Base-by-base conservation (phyloP, 768 basidiomycete genomes). In the Cyathus striatus region DNA sequence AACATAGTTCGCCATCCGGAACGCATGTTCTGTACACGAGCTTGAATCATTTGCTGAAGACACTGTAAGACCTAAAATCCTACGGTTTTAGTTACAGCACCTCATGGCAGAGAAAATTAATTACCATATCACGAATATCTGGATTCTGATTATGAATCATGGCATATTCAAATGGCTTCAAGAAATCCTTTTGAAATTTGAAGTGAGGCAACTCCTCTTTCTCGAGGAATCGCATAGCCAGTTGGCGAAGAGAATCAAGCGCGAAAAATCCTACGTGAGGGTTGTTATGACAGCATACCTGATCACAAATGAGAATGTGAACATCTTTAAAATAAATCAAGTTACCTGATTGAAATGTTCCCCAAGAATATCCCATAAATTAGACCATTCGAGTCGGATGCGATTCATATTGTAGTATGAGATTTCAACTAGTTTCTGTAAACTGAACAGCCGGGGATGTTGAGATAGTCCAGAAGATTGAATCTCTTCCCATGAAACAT, bases 1-100 rank as follows among this genome's bases (percentile, higher is more conserved):
- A 99, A 98, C 91, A 99, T 97, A 2, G 96, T 99, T 47, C 93
- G 75, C 96, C 96, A 99, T 22, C 96, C 96, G 0, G 96, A 98
- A 23, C 96, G 84, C 72, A 99, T 79, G 58, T 98, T 98, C 53
- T 89, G 82, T 14, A 89, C 90, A 26, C 90, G 79, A 14, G 92
- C 90, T 67, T 96, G 94, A 42, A 98, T 83, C 96, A 98, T 98
- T 67, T 98, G 96, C 58, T 97, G 91, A 37, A 99, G 73, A 57
- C 96, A 99, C 77, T 97, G 94, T 38, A 99, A 63, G 20, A 97
- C 92, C 92, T 95, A 44, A 5, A 52, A 33, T 3, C 35, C 47
- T 21, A 47, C 45, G 37, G 23, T 52, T 2, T 17, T 13, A 27
- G 24, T 14, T 22, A 5, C 38, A 37, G 17, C 39, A 13, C 21